Base-by-base conservation (phyloP, 2,329 filamentous ascomycete species). In the Pestalotiopsis sp. region DNA sequence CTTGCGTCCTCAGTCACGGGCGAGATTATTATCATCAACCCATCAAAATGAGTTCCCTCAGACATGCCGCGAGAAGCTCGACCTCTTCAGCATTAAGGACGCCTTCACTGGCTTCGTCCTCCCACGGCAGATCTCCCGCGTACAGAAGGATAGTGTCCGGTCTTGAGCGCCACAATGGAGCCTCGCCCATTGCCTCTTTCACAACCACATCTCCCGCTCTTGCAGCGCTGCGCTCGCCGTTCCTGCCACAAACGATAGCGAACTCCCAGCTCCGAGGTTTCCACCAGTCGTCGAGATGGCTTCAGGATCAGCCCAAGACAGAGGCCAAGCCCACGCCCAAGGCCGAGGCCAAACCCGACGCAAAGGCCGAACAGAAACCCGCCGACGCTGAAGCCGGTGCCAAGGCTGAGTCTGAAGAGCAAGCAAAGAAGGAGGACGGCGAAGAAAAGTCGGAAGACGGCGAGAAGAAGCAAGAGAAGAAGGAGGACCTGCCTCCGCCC, bases 401-500 rank as follows among this genome's bases (percentile, higher is more conserved):
- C 12, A 78, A 77, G 68, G 80, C 85, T 56, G 83, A 82, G 41
- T 76, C 76, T 9, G 77, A 83, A 64, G 82, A 85, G 69, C 80
- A 86, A 64, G 80, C 86, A 56, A 80, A 82, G 64, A 73, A 82
- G 68, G 80, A 85, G 72, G 81, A 84, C 31, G 80, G 88, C 66
- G 82, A 81, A 39, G 81, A 82, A 69, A 81, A 85, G 56, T 77
- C 74, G 13, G 78, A 82, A 59, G 80, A 86, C 59, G 82, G 87
- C 64, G 82, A 86, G 68, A 84, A 89, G 75, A 83, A 89, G 71
- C 81, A 87, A 70, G 83, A 88, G 77, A 86, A 91, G 78, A 87
- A 90, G 78, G 89, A 93, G 75, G 89, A 94, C 70, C 81, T 89
- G 36, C 91, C 95, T 13, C 93, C 95, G 25, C 95, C 95, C 14